Base-by-base conservation (phyloP, 352 stramenopile genomes). In the Pythium chondricola region DNA sequence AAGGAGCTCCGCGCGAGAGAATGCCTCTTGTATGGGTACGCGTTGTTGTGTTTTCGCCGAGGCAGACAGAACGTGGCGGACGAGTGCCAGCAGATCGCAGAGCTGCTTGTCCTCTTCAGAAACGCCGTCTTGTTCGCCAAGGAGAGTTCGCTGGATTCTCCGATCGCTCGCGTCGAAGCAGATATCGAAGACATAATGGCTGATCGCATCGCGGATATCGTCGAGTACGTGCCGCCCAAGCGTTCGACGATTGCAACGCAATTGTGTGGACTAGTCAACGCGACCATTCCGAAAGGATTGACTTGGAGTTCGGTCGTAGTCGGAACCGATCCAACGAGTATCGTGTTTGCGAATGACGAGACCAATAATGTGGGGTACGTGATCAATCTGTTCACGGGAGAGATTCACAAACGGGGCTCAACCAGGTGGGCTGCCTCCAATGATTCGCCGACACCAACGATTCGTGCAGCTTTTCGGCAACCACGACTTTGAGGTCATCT, bases 361-460 rank as follows among this genome's bases (percentile, higher is more conserved):
- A 2, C 17, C 0, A 60, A 16, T 27, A 39, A 41, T 60, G 45
- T 0, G 56, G 66, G 10, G 81, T 22, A 48, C 63, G 1, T 43
- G n/a, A n/a, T 85, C 11, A 85, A 85, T 30, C n/a, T 84, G 21
- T 73, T 81, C 16, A 71, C 58, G 1, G 73, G 75, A 0, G 37
- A 45, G 2, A 56, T 85, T 3, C 38, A 64, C 60, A 0, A 63
- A 85, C 40, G 75, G 73, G 0, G 56, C 60, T 20, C 43, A 56
- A 16, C 63, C 69, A 13, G 60, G 62, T 16, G 63, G 69, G 2
- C 45, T 88, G 4, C 69, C 73, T n/a, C 4, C 8, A 0, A 20
- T 43, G 0, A 81, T 88, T 49, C 71, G 71, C 6, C 0, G 48
- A 0, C 44, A 68, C 10, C 5, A 57, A 16, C 40, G 40, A 11